These are phyloP conservation scores for Apiospora rasikravindrae DNA, from an alignment of 2,329 filamentous ascomycete genomes.

Conservation along the genomic window DNA sequence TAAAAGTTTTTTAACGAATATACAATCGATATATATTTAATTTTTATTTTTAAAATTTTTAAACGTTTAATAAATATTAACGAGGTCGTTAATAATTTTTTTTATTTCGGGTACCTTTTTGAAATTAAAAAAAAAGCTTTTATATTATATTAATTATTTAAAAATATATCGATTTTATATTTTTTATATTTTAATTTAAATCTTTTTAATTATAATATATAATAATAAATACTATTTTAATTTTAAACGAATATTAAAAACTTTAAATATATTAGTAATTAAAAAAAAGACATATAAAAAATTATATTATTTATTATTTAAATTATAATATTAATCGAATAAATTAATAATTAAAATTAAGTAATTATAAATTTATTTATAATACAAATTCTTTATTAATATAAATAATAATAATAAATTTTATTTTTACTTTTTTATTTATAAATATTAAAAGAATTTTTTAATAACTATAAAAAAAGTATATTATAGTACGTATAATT, in stretches of 20 bases:
- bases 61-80: conserved; percentile 1
- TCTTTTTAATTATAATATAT: background rate
- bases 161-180: background rate
- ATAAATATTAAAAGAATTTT: too few relatives aligned
- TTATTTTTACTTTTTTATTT: too few relatives aligned
- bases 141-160: conserved; percentile 17
- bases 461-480: too few relatives aligned
- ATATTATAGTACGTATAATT: too few relatives aligned
- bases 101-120: background rate
- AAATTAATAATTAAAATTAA: too few relatives aligned
- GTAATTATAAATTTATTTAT: too few relatives aligned
- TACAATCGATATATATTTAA: background rate
- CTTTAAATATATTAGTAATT: background rate
- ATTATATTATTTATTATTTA: background rate
- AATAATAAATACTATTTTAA: background rate
- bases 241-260: background rate
- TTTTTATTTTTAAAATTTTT: conserved; percentile 2
- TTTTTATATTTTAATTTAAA: background rate
- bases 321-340: background rate
- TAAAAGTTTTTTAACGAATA: background rate
- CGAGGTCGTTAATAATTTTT: background rate
- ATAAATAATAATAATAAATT: too few relatives aligned
- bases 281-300: background rate
- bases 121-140: background rate
- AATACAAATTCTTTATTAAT: too few relatives aligned